Base-by-base conservation (phyloP, 106 monocot genomes). In the Dendrobium huoshanense region DNA sequence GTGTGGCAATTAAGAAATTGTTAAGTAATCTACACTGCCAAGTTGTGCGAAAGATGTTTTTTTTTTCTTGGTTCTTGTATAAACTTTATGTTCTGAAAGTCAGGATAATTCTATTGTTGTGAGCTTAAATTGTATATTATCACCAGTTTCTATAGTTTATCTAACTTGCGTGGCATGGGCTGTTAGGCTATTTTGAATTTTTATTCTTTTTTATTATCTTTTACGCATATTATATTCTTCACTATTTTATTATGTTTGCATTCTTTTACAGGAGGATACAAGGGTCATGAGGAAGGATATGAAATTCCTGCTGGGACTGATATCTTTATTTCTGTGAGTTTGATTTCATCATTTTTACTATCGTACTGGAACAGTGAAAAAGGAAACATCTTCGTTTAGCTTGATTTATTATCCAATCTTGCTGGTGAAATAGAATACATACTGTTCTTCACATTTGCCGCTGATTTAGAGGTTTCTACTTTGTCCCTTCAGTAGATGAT, bases 261-360 rank as follows among this genome's bases (percentile, higher is more conserved):
- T 8, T 37, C 43, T 72, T 72, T 5, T 75, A 40, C 72, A 97
- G 97, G 97, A 61, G 97, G 97, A 86, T 89, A 92, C 82, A 92
- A 89, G 15, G 94, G 94, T 70, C 31, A 59, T 58, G 82, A 86
- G 85, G 88, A 94, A 72, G 97, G 97, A 88, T 94, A 90, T 87
- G 83, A 85, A 80, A 90, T 97, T 84, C 97, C 94, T 77, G 82
- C 82, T 29, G 97, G 94, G 61, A 94, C 94, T 24, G 97, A 97
- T 81, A 87, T 97, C 58, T 97, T 97, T 86, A 27, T 97, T 81
- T 97, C 94, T n/a, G 97, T 97, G 49, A 91, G 92, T 90, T 48
- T 49, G 10, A 9, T 47, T 51, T 49, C 49, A 51, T 76, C 49
- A 1, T 51, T 51, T 51, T 76, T 49, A 74, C 16, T 44, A 4